Evolutionary conservation across 2,329 filamentous ascomycete genomes (phyloP), one percentile per base, ranked within the genome.

Genomic region (Cadophora malorum): DNA sequence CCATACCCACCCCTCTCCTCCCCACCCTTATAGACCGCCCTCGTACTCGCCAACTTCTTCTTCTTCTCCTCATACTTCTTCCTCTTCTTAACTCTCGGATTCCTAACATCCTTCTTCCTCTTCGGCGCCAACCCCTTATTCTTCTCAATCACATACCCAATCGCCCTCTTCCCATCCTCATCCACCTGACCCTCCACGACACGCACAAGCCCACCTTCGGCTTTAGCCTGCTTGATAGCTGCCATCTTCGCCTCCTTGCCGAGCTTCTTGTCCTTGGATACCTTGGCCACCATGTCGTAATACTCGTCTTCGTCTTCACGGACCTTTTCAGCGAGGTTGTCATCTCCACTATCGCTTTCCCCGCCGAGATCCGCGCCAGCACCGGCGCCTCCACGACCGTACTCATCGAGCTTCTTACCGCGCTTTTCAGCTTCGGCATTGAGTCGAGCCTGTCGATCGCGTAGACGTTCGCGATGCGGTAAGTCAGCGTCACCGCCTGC

Each of bases 61-160:
- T 95, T 91, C 86, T 97, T 97, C 80, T 94, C 91, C 78, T 96
- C 94, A 79, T 89, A 99, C 88, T 93, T 94, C 88, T 93, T 93
- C 81, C 93, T 89, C 91, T 97, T 98, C 91, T 98, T 99, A 72
- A 98, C 95, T 79, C 96, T 86, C 45, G 96, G 94, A 82, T 99
- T 99, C 71, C 95, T 86, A 67, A 94, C 91, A 75, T 97, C 94
- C 88, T 99, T 98, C 86, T 91, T 96, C 71, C 95, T 86, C 80
- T 91, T 91, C 58, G 94, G 93, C 68, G 93, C 90, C 71, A 99
- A 83, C 38, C 96, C 96, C 86, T 97, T 97, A 82, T 99, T 99
- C 88, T 98, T 97, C 82, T 94, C 88, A 77, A 99, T 99, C 74
- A 90, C 88, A 81, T 97, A 98, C 21, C 89, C 92, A 79, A 99